Conservation (phyloP, 805 yeast genomes). For the Starmerella davenportii region DNA sequence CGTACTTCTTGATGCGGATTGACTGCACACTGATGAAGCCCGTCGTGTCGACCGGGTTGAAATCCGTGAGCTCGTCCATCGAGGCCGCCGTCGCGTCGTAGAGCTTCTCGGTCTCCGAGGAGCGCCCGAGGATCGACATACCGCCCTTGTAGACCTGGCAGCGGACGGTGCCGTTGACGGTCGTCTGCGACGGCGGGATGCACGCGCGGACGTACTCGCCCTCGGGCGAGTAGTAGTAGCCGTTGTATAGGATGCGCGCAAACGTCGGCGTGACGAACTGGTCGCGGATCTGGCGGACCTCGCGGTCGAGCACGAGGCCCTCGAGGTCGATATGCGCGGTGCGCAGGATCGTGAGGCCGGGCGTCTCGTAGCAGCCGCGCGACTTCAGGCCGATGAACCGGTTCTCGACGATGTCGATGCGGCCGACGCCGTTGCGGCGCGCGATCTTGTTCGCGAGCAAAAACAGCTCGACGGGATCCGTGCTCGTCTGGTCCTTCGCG, state of each 20-base stretch:
- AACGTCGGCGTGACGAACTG: constrained; percentile 84
- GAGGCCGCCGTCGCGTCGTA: constrained; percentile 97
- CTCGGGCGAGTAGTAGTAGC: constrained; percentile 96
- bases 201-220: constrained; percentile 72
- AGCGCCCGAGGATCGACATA: constrained; percentile 74
- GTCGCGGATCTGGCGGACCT: constrained; percentile 93
- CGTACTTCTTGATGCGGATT: constrained; percentile 94
- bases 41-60: constrained; percentile 88
- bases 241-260: constrained; percentile 83
- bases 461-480: constrained; percentile 85
- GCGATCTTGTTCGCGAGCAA: constrained; percentile 85
- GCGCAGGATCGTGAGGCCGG: constrained; percentile 91
- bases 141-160: constrained; percentile 85
- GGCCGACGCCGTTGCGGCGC: constrained; percentile 98
- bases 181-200: constrained; percentile 80
- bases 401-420: constrained; percentile 97
- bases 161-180: constrained; percentile 94
- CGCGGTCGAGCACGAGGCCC: constrained; percentile 93
- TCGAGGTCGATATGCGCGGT: constrained; percentile 88
- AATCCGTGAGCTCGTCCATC: constrained; percentile 97
- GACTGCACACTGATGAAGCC: constrained; percentile 98
- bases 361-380: constrained; percentile 99
- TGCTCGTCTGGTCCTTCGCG: constrained; percentile 41
- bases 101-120: constrained; percentile 83
- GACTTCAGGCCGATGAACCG: constrained; percentile 97